A percentile compares a stretch with the other conserved stretches of the same genome.
phyloP scores from a whole-genome alignment of 2,329 filamentous ascomycete genomes.

The Cladosporium phlei region DNA sequence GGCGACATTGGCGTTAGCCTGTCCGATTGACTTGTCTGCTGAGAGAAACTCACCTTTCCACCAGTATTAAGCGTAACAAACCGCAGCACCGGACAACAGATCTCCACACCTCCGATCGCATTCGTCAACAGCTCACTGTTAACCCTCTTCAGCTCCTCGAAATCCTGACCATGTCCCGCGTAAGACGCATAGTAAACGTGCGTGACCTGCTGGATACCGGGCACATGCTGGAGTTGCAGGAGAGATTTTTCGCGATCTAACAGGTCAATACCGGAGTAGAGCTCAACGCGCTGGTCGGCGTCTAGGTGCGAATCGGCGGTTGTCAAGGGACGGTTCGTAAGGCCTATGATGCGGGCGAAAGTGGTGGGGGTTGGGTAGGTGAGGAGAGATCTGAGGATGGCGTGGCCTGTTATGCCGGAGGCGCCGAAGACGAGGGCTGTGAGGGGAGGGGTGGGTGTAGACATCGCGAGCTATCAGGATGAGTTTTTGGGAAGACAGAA shows the following conservation, averaged over 20 bases:
- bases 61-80: slow-evolving; percentile 37
- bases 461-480: too few species aligned
- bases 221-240: slow-evolving; percentile 22
- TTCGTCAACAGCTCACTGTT: slow-evolving; percentile 18
- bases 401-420: slow-evolving; percentile 47
- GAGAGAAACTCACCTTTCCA: slow-evolving; percentile 23
- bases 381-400: slow-evolving; percentile 45
- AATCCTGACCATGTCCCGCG: slow-evolving; percentile 17
- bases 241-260: slow-evolving; percentile 29
- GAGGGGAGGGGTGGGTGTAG: neutral
- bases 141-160: slow-evolving; percentile 16
- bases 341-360: slow-evolving; percentile 45
- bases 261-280: slow-evolving; percentile 42
- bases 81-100: slow-evolving; percentile 33
- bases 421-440: slow-evolving; percentile 36
- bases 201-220: slow-evolving; percentile 37
- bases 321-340: slow-evolving; percentile 43
- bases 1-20: too few species aligned
- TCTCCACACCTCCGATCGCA: slow-evolving; percentile 18
- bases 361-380: slow-evolving; percentile 41
- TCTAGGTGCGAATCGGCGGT: slow-evolving; percentile 33
- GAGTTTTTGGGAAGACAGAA: too few species aligned
- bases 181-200: slow-evolving; percentile 39
- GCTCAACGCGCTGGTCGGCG: slow-evolving; percentile 36
- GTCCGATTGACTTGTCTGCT: too few species aligned